Evolutionary conservation across 345 rosid genomes (phyloP).

Genomic region (Citrus sp.): DNA sequence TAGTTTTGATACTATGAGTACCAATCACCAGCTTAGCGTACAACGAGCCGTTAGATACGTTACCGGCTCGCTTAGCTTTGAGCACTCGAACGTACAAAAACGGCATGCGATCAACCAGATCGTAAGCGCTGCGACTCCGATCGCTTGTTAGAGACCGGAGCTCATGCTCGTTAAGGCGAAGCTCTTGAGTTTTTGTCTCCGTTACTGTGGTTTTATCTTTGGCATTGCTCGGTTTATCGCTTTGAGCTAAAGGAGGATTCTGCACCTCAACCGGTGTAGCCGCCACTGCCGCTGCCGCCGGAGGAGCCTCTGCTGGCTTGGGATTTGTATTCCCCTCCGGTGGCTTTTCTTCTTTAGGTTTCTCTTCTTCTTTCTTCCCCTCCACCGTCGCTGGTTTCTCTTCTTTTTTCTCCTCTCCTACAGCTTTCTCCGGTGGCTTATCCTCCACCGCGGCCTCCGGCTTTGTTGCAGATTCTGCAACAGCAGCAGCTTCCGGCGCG

Average conservation of each 20-base stretch:
- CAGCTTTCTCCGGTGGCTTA: conserved; percentile 28
- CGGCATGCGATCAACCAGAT: conserved; percentile 81
- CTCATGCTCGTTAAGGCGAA: conserved; percentile 34
- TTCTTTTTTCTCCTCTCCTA: conserved; percentile 38
- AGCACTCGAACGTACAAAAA: conserved; percentile 74
- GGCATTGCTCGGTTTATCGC: conserved; percentile 23
- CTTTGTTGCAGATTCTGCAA: conserved; percentile 1
- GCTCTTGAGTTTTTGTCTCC: conserved; percentile 19
- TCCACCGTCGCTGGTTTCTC: conserved; percentile 30
- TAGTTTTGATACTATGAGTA: conserved; percentile 74
- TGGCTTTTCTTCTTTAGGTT: conserved; percentile 29
- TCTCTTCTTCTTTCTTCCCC: conserved; percentile 35
- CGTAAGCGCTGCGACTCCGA: conserved; percentile 57
- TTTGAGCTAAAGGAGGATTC: conserved; percentile 46
- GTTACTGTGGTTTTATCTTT: neutral
- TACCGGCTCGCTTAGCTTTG: conserved; percentile 52
- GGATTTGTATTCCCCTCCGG: conserved; percentile 32
- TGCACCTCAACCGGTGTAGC: conserved; percentile 34
- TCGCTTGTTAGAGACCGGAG: conserved; percentile 53
- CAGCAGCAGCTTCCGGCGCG: neutral
- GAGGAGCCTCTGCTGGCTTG: conserved; percentile 26
- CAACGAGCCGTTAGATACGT: conserved; percentile 35
- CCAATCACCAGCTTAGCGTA: conserved; percentile 81
- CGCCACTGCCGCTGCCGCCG: neutral
- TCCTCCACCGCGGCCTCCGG: conserved; percentile 26